Base-by-base conservation (phyloP, 148 eudicot species). In the Rhododendron ferrugineum region DNA sequence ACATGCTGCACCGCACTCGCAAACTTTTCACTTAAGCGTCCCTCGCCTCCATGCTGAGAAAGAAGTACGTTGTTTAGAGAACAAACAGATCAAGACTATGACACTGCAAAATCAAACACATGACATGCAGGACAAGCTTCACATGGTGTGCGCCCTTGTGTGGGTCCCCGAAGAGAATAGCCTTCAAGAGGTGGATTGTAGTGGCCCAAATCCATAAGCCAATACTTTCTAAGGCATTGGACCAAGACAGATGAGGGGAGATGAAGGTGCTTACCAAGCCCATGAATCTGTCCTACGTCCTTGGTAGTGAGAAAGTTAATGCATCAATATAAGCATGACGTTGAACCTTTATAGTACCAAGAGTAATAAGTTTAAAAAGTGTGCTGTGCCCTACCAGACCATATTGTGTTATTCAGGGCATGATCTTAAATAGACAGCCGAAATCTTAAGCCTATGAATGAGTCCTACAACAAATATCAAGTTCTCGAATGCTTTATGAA, bases 41-140 rank as follows among this genome's bases (percentile, higher is more conserved):
- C 99, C 87, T 97, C 99, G 70, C 95, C 98, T 86, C 99, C 99
- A 84, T 91, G 89, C 99, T 96, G 92, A 79, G 60, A 84, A 83
- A 80, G 54, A 70, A 32, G 78, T 5, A 85, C 89, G n/a, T 20
- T 82, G 16, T 10, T 66, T 28, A n/a, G 22, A 62, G 74, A 42
- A 28, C 37, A 40, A 68, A 30, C 30, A 28, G 18, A 37, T 44
- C 22, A 72, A 26, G 56, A 83, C 46, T 34, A 54, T 32, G 68
- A 84, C 75, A 74, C 23, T 84, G 66, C 30, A 62, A 14, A 50
- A 54, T 36, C 49, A 84, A 26, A 68, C 37, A 30, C 75, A 68
- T 68, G 70, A 70, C 37, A 11, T 70, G 26, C 30, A 70, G 75
- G 75, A 30, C 20, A 70, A 70, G 75, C 75, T 70, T 26, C 75